Percentiles rank a stretch among this genome's conserved stretches.
These are phyloP conservation scores for Saccharomycopsis capsularis DNA, from an alignment of 805 yeast species.

Conservation along the genomic window DNA sequence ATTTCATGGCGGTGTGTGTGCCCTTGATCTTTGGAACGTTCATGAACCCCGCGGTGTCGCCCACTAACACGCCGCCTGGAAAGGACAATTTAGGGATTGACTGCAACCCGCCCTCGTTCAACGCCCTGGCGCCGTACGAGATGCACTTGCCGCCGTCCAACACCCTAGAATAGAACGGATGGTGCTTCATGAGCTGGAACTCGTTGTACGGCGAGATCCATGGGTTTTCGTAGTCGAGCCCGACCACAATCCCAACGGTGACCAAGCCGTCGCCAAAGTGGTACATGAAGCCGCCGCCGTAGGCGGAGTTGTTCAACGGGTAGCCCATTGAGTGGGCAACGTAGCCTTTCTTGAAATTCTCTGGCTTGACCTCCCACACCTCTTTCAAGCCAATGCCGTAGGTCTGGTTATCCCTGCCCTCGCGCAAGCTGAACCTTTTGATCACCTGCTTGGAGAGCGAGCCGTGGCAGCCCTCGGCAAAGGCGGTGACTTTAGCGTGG, in stretches of 20 bases:
- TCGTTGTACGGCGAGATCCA: slow-evolving; percentile 94
- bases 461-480: slow-evolving; percentile 99
- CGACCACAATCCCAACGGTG: slow-evolving; percentile 89
- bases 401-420: slow-evolving; percentile 66
- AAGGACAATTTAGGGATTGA: slow-evolving; percentile 83
- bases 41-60: slow-evolving; percentile 94
- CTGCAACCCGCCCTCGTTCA: slow-evolving; percentile 96
- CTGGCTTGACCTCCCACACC: slow-evolving; percentile 90
- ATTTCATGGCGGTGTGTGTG: slow-evolving; percentile 94
- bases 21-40: slow-evolving; percentile 98
- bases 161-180: slow-evolving; percentile 70
- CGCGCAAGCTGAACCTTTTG: slow-evolving; percentile 59
- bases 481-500: slow-evolving; percentile 78
- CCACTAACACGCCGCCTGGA: slow-evolving; percentile 95
- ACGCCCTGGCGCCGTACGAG: slow-evolving; percentile 91
- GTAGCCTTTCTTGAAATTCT: slow-evolving; percentile 70
- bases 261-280: slow-evolving; percentile 94
- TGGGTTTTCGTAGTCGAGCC: slow-evolving; percentile 91
- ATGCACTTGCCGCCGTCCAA: slow-evolving; percentile 87
- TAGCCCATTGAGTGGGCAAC: slow-evolving; percentile 87
- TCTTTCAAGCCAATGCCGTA: slow-evolving; percentile 96
- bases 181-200: slow-evolving; percentile 89
- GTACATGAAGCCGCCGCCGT: slow-evolving; percentile 97
- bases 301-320: slow-evolving; percentile 66
- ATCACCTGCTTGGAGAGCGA: slow-evolving; percentile 77